Percentiles rank a stretch among this genome's conserved stretches.
These are phyloP conservation scores for Starmerella sp. DNA, from an alignment of 805 yeast species.

Conservation along the genomic window DNA sequence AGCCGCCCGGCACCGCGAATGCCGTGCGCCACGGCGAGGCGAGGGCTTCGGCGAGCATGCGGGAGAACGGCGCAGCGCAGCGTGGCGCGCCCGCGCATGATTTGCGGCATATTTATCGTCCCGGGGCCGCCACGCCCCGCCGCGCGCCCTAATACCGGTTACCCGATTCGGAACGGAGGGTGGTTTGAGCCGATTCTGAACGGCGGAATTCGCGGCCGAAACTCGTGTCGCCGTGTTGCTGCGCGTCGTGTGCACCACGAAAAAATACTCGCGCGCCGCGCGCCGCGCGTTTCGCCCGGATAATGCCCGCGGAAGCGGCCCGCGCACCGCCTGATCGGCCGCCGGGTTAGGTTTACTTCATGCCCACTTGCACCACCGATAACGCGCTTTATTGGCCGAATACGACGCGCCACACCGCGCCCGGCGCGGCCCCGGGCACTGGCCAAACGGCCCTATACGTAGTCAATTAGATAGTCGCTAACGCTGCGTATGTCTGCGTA, in stretches of 20 bases:
- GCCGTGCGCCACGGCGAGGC: neutral
- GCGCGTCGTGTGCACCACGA: too few relatives aligned
- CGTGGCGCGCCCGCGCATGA: neutral
- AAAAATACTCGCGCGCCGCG: neutral
- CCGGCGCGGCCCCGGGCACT: too few relatives aligned
- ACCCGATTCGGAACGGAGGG: neutral
- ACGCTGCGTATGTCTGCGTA: too few relatives aligned
- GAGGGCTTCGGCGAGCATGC: neutral
- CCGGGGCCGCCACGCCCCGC: neutral
- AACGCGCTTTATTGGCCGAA: neutral
- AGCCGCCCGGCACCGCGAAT: neutral
- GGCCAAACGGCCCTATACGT: too few relatives aligned
- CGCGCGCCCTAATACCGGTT: slow-evolving; percentile 1
- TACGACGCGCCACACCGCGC: neutral
- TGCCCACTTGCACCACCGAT: neutral
- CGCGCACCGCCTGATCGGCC: neutral
- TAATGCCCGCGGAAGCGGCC: neutral
- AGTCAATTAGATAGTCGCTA: too few relatives aligned
- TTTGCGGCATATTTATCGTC: neutral
- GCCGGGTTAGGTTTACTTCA: neutral
- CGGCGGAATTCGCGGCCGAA: neutral
- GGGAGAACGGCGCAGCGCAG: neutral
- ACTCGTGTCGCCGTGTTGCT: too few relatives aligned
- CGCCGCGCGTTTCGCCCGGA: neutral
- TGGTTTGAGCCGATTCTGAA: neutral